Evolutionary conservation across 139 green algal genomes (phyloP), one percentile per base, ranked within the genome.

Genomic region (Volvox africanus): DNA sequence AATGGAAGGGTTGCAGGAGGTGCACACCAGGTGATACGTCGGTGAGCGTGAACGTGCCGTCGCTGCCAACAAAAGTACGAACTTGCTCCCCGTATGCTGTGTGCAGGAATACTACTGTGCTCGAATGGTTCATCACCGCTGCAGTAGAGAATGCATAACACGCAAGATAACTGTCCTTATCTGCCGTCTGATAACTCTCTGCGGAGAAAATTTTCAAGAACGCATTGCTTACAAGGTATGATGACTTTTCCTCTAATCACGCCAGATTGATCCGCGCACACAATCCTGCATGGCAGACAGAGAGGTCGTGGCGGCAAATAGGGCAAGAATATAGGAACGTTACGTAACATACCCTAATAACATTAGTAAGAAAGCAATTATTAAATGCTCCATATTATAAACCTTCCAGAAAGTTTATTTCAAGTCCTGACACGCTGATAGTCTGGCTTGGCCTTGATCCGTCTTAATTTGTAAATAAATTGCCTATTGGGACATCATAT

Each of bases 41-140:
- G 35, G 69, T 24, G 44, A 94, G 82, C 5, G 80, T 85, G 44
- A 95, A 95, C 44, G 80, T 90, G 17, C 91, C 91, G 22, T 95
- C 91, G 0, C 28, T 88, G 77, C 93, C 86, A 1, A 85, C 82
- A 36, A 85, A 94, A 0, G 93, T 90, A 9, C 61, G 37, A 19
- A 92, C 61, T 78, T 93, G 61, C 69, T 93, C 78, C 0, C 93
- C 93, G 11, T 32, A 50, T 1, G 75, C 61, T 37, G 79, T 92
- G 24, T 82, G 87, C 0, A 95, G 89, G 44, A 87, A 71, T 6
- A 76, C 17, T n/a, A 65, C 33, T 87, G 81, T 61, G 16, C 81
- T 76, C 9, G 81, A 87, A 65, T 61, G 81, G 61, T 76, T 76
- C 36, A 36, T 36, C 17, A 20, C 16, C 18, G 17, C 61, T 77